Base-by-base conservation (phyloP, 2,329 filamentous ascomycete genomes). In the Sarocladiaceae sp. region DNA sequence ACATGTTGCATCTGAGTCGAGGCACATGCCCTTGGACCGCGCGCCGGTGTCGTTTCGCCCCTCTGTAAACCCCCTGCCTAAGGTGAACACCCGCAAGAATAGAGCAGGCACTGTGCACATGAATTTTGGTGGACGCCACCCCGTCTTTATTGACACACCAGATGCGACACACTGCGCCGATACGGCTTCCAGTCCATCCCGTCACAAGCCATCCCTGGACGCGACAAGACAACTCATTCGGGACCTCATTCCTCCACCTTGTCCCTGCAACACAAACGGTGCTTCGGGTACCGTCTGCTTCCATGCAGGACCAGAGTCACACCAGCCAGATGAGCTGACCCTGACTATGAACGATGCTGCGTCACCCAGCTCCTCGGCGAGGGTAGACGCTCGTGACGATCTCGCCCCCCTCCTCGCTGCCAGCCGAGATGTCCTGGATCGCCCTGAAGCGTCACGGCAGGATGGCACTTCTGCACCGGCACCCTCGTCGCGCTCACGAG, bases 291-390 rank as follows among this genome's bases (percentile, higher is more conserved):
- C 42, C 46, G 52, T 56, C 61, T 66, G 65, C 64, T 60, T 58
- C 59, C 33, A 62, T 66, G 64, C 60, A 60, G 59, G 57, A 56
- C 56, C 56, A 58, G 57, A 62, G 22, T 62, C 60, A 53, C 55
- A 54, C 59, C 52, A 58, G 59, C 55, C 62, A 60, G 58, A 67
- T 66, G 66, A 66, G 63, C 62, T 64, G 56, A 59, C 57, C 39
- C 59, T 66, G 63, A 74, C 71, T 70, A 78, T 78, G 75, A 77
- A 70, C 74, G 65, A 78, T 76, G 75, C 77, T 69, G 65, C 69
- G 60, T 65, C 69, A 63, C 64, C 72, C 62, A 69, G 60, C 63
- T 66, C 69, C 61, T 64, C 70, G 61, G 67, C 69, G 62, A 67
- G 56, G 57, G 56, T 58, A 57, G 59, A 58, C 51, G 54, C 58